Evolutionary conservation across 2,329 filamentous ascomycete species (phyloP).

Genomic region (Alternaria triticina): DNA sequence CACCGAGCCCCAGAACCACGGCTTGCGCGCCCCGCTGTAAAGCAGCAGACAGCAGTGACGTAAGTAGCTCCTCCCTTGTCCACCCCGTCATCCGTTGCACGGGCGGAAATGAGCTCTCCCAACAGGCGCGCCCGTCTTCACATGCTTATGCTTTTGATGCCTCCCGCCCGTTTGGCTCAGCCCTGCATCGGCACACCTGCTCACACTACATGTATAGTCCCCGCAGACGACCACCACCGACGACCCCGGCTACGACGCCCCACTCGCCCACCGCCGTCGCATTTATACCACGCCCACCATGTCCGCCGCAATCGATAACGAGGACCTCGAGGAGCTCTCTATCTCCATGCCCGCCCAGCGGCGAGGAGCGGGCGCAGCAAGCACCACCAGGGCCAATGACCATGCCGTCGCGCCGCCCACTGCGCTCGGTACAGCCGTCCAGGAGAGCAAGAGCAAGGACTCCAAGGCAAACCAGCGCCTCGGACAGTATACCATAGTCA

Average conservation of each 20-base stretch:
- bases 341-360: slow-evolving; percentile 74
- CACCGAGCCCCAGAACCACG: slow-evolving; percentile 10
- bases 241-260: slow-evolving; percentile 2
- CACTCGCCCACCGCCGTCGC: background rate
- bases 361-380: slow-evolving; percentile 47
- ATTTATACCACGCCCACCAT: slow-evolving; percentile 28
- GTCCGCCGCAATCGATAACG: slow-evolving; percentile 70
- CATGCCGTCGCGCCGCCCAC: slow-evolving; percentile 36
- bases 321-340: slow-evolving; percentile 70
- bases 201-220: slow-evolving; percentile 6
- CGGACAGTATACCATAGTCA: slow-evolving; percentile 88
- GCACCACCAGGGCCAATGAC: slow-evolving; percentile 45
- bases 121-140: slow-evolving; percentile 1
- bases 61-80: slow-evolving; percentile 3
- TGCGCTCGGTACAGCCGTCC: slow-evolving; percentile 27
- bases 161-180: slow-evolving; percentile 1
- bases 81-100: background rate
- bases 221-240: slow-evolving; percentile 1
- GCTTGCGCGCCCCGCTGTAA: slow-evolving; percentile 15
- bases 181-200: slow-evolving; percentile 15
- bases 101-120: background rate
- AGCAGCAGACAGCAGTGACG: slow-evolving; percentile 10
- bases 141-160: slow-evolving; percentile 4
- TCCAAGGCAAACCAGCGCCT: slow-evolving; percentile 79
- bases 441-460: slow-evolving; percentile 55